Evolutionary conservation across 2,329 filamentous ascomycete species (phyloP), one percentile per base, ranked within the genome.

Genomic region (Botrytis fabae): DNA sequence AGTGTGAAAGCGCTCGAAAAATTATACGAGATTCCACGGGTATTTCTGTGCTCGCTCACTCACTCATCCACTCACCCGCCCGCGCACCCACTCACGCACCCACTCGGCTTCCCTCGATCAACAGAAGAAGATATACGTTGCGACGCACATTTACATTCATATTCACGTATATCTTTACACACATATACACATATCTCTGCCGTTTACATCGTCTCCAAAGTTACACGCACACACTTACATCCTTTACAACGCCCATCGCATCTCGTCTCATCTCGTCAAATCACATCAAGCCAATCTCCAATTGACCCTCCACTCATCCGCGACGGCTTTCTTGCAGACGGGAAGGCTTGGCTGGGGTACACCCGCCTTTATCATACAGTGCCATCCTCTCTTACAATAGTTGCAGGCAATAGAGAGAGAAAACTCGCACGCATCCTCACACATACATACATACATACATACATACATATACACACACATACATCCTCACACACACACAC

Each of bases 281-380:
- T 40, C 64, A 9, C 46, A 18, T n/a, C 32, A 25, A 35, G 25
- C 22, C 62, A 68, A 42, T 54, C 35, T 68, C 64, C 25, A 68
- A 68, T 40, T n/a, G 16, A 54, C 28, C 25, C 44, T 8, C 7
- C 28, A 20, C 4, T 38, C 64, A 38, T 20, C 44, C 44, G 38
- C 28, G 28, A 28, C 46, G 35, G 48, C n/a, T 71, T 51, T 57
- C 44, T 40, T 46, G 46, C 46, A 66, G 46, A 54, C 61, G 70
- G 70, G 4, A 28, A 72, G 70, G 70, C 62, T 32, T 70, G 57
- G 44, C 9, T 48, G 48, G 28, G 46, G 35, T 28, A 66, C 32
- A 70, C 72, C 60, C 71, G 70, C 70, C 62, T 32, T 32, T 28
- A 40, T 61, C 25, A 40, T 7, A 40, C 22, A 12, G n/a, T 42